These are phyloP conservation scores for Euphrasia arctica DNA, from an alignment of 305 asterid species.

Conservation along the genomic window DNA sequence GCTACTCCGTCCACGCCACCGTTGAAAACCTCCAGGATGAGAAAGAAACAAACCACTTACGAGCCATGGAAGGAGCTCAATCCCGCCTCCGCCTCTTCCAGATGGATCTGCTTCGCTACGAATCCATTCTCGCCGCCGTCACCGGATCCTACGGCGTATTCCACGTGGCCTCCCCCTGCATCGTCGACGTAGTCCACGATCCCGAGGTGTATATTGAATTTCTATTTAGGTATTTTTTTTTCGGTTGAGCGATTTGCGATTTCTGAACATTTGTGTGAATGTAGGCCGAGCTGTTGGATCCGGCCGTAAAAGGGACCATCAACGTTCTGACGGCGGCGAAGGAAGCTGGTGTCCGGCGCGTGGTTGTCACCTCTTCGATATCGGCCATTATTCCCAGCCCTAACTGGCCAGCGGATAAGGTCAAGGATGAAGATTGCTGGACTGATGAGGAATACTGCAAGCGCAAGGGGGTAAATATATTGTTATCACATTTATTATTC, in stretches of 20 bases:
- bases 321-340: constrained; percentile 92
- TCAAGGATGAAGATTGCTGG: constrained; percentile 88
- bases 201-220: constrained; percentile 50
- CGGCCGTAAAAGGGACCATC: constrained; percentile 78
- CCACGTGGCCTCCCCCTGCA: constrained; percentile 87
- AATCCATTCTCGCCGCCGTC: constrained; percentile 60
- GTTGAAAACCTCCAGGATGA: constrained; percentile 71
- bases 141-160: constrained; percentile 68
- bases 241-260: background rate
- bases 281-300: constrained; percentile 66
- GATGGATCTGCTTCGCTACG: constrained; percentile 70
- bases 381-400: constrained; percentile 71
- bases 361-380: constrained; percentile 78
- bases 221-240: background rate
- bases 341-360: constrained; percentile 73
- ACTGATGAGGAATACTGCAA: constrained; percentile 77
- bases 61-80: constrained; percentile 63
- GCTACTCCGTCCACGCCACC: constrained; percentile 89
- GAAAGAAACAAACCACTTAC: constrained; percentile 76
- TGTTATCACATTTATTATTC: constrained; percentile 35
- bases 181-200: constrained; percentile 54
- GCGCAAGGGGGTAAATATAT: constrained; percentile 54
- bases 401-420: constrained; percentile 64
- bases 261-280: constrained; percentile 13
- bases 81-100: constrained; percentile 71